Evolutionary conservation across 169 alveolate species (phyloP), one percentile per base, ranked within the genome.

Genomic region (Cryptosporidium ubiquitum): DNA sequence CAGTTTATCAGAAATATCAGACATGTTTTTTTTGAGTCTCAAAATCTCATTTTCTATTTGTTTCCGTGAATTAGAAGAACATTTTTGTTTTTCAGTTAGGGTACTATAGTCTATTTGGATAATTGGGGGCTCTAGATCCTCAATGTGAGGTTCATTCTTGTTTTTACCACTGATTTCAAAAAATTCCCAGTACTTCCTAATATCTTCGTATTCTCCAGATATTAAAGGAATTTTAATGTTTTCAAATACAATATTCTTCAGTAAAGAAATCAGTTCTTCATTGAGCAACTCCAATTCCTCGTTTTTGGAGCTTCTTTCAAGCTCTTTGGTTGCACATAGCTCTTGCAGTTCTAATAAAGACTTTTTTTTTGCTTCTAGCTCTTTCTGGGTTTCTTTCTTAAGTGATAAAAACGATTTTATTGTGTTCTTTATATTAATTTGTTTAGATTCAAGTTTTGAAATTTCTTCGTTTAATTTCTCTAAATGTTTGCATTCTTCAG

Each of bases 401-500:
- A 16, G 16, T 6, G 35, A n/a, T 14, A 18, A 5, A 16, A 68
- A 5, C 5, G 66, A 70, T 37, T 39, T 52, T 44, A 58, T 33
- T 66, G 44, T 9, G 12, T 49, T 84, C 69, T 91, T 91, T 23
- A 91, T 58, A 61, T 89, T 85, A 6, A 55, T 68, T 18, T 75
- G 69, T 31, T 85, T 85, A 49, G 74, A 64, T 68, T 91, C 93
- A 69, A 84, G 35, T 35, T 70, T 64, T 79, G 69, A 79, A 55
- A 69, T 85, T 16, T 86, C 91, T 49, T 85, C 75, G 33, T 92
- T 92, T 55, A 91, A 47, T 6, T 84, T 52, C 66, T 74, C 91
- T 33, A 91, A 51, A 31, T 85, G 64, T 42, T 49, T 49, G 26
- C 75, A 61, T 18, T 84, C 86, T 64, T 74, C 92, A 64, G 51